Evolutionary conservation across 345 rosid species (phyloP).

Genomic region (Melaleuca alternifolia): DNA sequence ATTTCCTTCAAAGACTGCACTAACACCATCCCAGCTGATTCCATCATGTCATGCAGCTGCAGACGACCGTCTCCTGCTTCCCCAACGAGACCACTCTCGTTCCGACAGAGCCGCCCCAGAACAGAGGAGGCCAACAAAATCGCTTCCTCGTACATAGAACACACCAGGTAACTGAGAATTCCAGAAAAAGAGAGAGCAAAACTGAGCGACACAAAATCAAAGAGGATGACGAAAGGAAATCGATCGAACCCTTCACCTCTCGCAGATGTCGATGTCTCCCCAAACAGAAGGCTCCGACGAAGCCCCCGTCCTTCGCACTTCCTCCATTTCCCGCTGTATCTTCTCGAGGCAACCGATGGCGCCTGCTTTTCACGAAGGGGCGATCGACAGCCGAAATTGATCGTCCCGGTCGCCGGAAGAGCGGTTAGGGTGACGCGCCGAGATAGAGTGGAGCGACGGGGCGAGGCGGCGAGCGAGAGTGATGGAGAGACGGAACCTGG

Average conservation of each 20-base stretch:
- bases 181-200: not conserved
- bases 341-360: not conserved
- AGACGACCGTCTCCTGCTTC: conserved; percentile 8
- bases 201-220: not conserved
- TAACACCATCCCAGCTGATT: conserved; percentile 71
- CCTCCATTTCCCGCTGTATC: not conserved
- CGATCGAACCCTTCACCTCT: conserved; percentile 14
- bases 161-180: conserved; percentile 54
- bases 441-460: no score
- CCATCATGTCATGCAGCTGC: conserved; percentile 24
- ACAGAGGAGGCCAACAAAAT: conserved; percentile 45
- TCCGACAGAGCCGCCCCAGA: conserved; percentile 17
- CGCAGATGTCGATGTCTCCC: conserved; percentile 35
- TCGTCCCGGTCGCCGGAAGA: not conserved
- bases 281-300: conserved; percentile 18
- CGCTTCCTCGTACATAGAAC: conserved; percentile 73
- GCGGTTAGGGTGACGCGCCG: not conserved
- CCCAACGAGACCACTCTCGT: conserved; percentile 7
- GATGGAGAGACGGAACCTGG: no score
- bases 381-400: not conserved
- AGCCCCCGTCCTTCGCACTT: not conserved
- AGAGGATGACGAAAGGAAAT: no score
- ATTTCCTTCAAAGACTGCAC: conserved; percentile 68
- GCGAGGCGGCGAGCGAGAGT: not conserved
- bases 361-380: not conserved